A percentile compares a stretch with the other conserved stretches of the same genome.
These are phyloP conservation scores for Fusarium paranaense DNA, from an alignment of 2,329 filamentous ascomycete genomes.

Conservation along the genomic window DNA sequence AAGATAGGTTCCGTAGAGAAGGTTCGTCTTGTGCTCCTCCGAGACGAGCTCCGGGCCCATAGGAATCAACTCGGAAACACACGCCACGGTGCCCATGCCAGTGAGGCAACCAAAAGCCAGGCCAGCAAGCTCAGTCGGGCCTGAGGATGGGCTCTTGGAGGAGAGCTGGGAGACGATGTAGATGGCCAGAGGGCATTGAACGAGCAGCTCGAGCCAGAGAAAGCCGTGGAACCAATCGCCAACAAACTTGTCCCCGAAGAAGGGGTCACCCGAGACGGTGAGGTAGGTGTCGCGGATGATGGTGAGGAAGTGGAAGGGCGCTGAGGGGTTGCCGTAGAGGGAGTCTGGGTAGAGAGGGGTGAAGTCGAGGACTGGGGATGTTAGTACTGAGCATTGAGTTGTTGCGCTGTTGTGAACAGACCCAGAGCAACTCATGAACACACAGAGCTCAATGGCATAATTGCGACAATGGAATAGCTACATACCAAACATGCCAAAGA, in stretches of 20 bases:
- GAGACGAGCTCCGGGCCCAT: conserved; percentile 62
- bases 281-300: conserved; percentile 61
- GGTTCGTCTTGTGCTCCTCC: conserved; percentile 56
- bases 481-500: conserved; percentile 53
- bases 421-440: background rate
- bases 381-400: conserved; percentile 7
- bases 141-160: conserved; percentile 50
- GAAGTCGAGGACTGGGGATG: conserved; percentile 63
- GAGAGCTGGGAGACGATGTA: conserved; percentile 60
- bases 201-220: conserved; percentile 61
- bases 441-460: background rate
- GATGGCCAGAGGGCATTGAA: conserved; percentile 62
- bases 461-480: background rate
- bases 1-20: conserved; percentile 63
- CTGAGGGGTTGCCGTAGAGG: conserved; percentile 55
- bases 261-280: conserved; percentile 63
- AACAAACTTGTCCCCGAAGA: conserved; percentile 55
- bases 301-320: conserved; percentile 62
- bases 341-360: conserved; percentile 63
- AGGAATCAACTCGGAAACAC: conserved; percentile 61
- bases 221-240: conserved; percentile 65
- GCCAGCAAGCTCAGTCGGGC: conserved; percentile 60
- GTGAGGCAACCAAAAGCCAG: conserved; percentile 65
- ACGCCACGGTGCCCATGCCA: conserved; percentile 63
- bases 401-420: background rate